These are phyloP conservation scores for Xylaria acuta DNA, from an alignment of 495 filamentous ascomycete genomes.

Conservation along the genomic window DNA sequence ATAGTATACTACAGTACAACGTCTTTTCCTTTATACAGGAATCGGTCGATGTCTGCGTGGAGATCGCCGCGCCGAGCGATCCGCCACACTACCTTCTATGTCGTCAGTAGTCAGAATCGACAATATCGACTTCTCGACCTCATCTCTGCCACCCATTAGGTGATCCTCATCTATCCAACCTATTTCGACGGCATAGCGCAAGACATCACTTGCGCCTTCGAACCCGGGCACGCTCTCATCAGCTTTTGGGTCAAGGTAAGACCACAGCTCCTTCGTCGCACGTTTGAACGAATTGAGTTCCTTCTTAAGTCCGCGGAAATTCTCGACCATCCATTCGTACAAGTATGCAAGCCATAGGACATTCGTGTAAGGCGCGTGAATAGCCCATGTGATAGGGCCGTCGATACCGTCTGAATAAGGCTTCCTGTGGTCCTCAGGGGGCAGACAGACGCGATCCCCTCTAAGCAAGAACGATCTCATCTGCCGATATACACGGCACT, in stretches of 20 bases:
- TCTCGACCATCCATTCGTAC: constrained; percentile 48
- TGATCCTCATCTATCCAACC: constrained; percentile 55
- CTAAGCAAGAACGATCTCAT: constrained; percentile 58
- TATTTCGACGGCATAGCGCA: constrained; percentile 50
- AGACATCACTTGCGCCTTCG: constrained; percentile 49
- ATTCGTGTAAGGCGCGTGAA: constrained; percentile 57
- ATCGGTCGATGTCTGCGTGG: constrained; percentile 10
- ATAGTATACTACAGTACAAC: constrained; percentile 9
- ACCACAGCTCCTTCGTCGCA: constrained; percentile 50
- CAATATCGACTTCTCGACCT: constrained; percentile 40
- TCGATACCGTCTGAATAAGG: constrained; percentile 43
- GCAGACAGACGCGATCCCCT: constrained; percentile 41
- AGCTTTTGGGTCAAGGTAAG: constrained; percentile 50
- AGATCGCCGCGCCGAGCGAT: constrained; percentile 22
- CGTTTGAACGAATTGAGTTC: constrained; percentile 45
- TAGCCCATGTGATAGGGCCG: constrained; percentile 48
- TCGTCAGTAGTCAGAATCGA: constrained; percentile 35
- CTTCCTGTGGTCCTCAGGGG: constrained; percentile 42
- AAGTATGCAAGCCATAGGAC: constrained; percentile 61
- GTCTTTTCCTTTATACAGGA: background rate
- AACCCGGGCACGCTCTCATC: constrained; percentile 46
- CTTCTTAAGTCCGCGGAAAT: constrained; percentile 44
- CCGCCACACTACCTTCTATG: background rate
- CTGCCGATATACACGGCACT: constrained; percentile 56
- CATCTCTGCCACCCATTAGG: constrained; percentile 44